phyloP scores from a whole-genome alignment of 306 rosid genomes.

The Pyrus pyrifolia region DNA sequence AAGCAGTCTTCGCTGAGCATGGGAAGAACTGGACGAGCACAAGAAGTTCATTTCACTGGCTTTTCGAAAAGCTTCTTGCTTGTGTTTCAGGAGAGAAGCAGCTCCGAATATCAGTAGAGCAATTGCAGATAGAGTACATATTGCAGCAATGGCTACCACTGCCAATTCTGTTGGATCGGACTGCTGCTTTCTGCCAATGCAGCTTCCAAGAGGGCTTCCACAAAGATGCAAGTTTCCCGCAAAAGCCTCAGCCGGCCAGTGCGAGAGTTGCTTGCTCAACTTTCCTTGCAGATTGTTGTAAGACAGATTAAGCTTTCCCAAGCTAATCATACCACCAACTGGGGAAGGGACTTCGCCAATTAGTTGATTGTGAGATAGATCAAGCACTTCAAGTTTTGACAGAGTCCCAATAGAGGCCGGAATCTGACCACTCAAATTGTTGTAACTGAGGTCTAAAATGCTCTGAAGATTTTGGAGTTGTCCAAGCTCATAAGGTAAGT shows the following conservation, averaged over 20 bases:
- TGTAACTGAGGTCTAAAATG: slow-evolving; percentile 73
- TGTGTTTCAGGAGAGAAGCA: slow-evolving; percentile 39
- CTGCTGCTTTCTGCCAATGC: slow-evolving; percentile 22
- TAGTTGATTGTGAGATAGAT: slow-evolving; percentile 84
- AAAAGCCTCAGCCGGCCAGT: slow-evolving; percentile 60
- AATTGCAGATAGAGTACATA: slow-evolving; percentile 64
- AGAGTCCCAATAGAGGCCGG: slow-evolving; percentile 53
- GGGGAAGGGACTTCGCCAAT: slow-evolving; percentile 66
- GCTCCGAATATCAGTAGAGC: slow-evolving; percentile 45
- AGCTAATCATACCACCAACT: slow-evolving; percentile 74
- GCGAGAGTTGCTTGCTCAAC: slow-evolving; percentile 53
- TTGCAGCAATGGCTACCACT: slow-evolving; percentile 49
- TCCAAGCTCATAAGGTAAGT: slow-evolving; percentile 63
- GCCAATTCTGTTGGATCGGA: slow-evolving; percentile 42
- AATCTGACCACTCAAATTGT: slow-evolving; percentile 65
- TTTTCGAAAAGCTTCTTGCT: slow-evolving; percentile 33
- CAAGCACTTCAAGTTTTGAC: slow-evolving; percentile 68
- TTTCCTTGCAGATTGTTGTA: slow-evolving; percentile 68
- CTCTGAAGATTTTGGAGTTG: slow-evolving; percentile 85
- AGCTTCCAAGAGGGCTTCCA: slow-evolving; percentile 59
- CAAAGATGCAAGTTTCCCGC: slow-evolving; percentile 70
- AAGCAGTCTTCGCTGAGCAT: slow-evolving; percentile 53
- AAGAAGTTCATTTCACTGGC: slow-evolving; percentile 45
- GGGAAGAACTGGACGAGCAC: slow-evolving; percentile 70
- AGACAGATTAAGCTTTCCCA: slow-evolving; percentile 83